Conservation (phyloP, 345 rosid species). For the Camelina hispida region DNA sequence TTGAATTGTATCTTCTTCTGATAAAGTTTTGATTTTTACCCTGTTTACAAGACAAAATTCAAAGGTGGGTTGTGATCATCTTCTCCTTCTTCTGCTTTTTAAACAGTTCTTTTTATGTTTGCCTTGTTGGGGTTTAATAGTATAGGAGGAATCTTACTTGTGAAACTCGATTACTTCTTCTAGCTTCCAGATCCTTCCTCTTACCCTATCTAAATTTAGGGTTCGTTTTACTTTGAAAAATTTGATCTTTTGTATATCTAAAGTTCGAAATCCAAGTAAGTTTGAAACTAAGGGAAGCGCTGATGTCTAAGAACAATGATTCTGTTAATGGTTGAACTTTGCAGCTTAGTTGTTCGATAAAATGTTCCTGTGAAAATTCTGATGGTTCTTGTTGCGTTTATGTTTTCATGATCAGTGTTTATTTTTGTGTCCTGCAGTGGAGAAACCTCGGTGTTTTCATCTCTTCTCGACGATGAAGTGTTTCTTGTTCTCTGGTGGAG, state of each 20-base stretch:
- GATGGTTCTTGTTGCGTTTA: constrained; percentile 2
- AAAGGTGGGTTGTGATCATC: constrained; percentile 37
- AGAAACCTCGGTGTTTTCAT: constrained; percentile 32
- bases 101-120: neutral
- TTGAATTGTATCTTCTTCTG: constrained; percentile 20
- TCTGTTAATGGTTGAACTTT: neutral
- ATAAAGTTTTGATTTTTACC: constrained; percentile 17
- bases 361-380: constrained; percentile 9
- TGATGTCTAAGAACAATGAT: neutral
- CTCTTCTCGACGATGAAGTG: constrained; percentile 67
- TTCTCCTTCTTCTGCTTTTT: constrained; percentile 13
- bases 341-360: constrained; percentile 27
- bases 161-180: constrained; percentile 19
- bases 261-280: neutral
- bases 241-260: constrained; percentile 18
- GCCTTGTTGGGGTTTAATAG: constrained; percentile 13
- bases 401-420: constrained; percentile 14
- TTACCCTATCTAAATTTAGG: neutral
- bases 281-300: neutral
- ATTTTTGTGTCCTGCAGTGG: constrained; percentile 39
- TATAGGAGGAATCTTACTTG: constrained; percentile 12
- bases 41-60: constrained; percentile 1
- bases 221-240: constrained; percentile 12
- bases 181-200: constrained; percentile 17
- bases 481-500: constrained; percentile 58